A percentile compares a stretch with the other conserved stretches of the same genome.
These are phyloP conservation scores for Exophiala lecanii-corni DNA, from an alignment of 2,329 filamentous ascomycete species.

Conservation along the genomic window DNA sequence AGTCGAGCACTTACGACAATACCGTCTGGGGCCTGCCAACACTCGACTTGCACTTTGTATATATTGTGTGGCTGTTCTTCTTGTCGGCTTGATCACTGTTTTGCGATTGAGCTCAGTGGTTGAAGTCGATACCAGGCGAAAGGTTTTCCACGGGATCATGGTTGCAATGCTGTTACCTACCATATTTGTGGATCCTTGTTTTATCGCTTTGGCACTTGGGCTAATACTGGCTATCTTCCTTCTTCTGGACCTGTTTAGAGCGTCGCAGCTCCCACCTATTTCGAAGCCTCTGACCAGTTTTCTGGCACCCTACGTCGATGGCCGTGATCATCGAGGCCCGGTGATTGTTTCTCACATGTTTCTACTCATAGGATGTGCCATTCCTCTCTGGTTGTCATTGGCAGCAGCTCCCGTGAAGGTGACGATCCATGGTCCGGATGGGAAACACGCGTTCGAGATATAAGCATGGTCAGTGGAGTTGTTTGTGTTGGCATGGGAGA, in stretches of 20 bases:
- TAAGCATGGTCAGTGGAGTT: conserved; percentile 87
- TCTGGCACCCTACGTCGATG: conserved; percentile 89
- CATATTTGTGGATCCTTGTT: conserved; percentile 80
- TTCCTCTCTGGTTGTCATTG: conserved; percentile 85
- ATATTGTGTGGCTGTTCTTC: conserved; percentile 69
- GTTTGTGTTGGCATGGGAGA: conserved; percentile 94
- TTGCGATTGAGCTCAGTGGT: conserved; percentile 69
- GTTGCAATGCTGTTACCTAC: conserved; percentile 89
- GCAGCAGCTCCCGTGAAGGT: conserved; percentile 61
- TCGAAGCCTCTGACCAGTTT: conserved; percentile 82
- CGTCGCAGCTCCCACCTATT: conserved; percentile 84
- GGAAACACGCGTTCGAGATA: conserved; percentile 68
- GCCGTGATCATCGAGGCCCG: conserved; percentile 83
- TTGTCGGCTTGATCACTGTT: conserved; percentile 68
- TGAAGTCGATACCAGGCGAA: conserved; percentile 91
- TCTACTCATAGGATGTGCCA: conserved; percentile 86
- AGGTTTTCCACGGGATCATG: conserved; percentile 98
- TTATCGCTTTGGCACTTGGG: conserved; percentile 71
- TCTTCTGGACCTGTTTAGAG: conserved; percentile 80
- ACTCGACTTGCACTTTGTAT: conserved; percentile 69
- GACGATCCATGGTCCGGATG: conserved; percentile 61
- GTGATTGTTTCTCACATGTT: conserved; percentile 97
- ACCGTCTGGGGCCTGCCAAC: conserved; percentile 68
- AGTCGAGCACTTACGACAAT: conserved; percentile 61
- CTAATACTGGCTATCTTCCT: conserved; percentile 80